These are phyloP conservation scores for Graphium sp. DNA, from an alignment of 2,329 filamentous ascomycete species.

Conservation along the genomic window DNA sequence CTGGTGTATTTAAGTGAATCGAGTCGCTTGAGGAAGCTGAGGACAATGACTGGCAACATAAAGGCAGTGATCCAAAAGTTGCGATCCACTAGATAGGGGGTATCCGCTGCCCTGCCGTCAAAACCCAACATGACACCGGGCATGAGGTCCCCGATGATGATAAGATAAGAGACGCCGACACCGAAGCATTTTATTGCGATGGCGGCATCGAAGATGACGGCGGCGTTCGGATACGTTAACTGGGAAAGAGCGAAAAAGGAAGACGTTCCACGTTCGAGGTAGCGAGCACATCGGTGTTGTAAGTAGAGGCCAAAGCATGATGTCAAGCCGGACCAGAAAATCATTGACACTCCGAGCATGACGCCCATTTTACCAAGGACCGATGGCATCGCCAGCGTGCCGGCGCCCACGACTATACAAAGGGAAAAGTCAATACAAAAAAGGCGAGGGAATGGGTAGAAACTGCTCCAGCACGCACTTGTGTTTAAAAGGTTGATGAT, in stretches of 20 bases:
- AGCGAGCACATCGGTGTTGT: constrained; percentile 81
- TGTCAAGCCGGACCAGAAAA: constrained; percentile 80
- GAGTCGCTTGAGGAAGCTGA: constrained; percentile 78
- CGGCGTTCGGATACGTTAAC: constrained; percentile 89
- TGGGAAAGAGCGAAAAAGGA: constrained; percentile 97
- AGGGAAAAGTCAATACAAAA: background rate
- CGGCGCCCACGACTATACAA: constrained; percentile 67
- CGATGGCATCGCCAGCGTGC: constrained; percentile 87
- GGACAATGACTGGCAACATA: constrained; percentile 88
- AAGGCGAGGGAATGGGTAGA: background rate
- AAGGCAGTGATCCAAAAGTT: constrained; percentile 98
- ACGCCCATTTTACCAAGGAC: constrained; percentile 95
- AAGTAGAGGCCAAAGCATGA: constrained; percentile 90
- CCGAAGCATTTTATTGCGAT: constrained; percentile 98
- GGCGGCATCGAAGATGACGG: constrained; percentile 86
- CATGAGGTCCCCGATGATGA: constrained; percentile 98
- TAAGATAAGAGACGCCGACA: constrained; percentile 91
- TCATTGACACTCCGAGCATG: constrained; percentile 63
- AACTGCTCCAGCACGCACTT: constrained; percentile 35
- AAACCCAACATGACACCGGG: constrained; percentile 82
- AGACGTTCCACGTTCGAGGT: constrained; percentile 72
- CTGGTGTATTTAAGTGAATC: constrained; percentile 98
- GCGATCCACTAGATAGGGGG: constrained; percentile 68
- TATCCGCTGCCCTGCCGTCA: constrained; percentile 37
- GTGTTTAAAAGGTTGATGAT: constrained; percentile 94